phyloP scores from a whole-genome alignment of 352 stramenopile genomes.

The Phytopythium helicoides region DNA sequence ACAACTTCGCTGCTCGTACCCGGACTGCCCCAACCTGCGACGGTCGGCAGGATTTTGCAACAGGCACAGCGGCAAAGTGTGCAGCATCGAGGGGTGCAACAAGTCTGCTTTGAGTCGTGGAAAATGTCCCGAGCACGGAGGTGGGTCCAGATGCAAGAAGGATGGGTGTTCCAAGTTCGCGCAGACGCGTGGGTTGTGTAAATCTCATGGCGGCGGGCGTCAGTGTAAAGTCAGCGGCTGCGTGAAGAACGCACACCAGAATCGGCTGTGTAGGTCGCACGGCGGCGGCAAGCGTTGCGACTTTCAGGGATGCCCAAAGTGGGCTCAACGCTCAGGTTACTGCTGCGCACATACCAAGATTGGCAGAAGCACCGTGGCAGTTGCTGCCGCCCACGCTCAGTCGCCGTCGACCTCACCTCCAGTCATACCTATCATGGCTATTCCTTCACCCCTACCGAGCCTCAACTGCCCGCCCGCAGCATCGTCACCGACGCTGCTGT shows the following conservation, averaged over 20 bases:
- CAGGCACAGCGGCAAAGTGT: slow-evolving; percentile 79
- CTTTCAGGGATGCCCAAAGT: slow-evolving; percentile 77
- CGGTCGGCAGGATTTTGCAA: slow-evolving; percentile 80
- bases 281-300: slow-evolving; percentile 82
- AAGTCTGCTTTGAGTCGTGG: slow-evolving; percentile 79
- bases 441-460: neutral
- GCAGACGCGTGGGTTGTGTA: slow-evolving; percentile 78
- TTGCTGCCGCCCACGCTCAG: neutral
- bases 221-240: slow-evolving; percentile 75
- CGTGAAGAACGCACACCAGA: slow-evolving; percentile 84
- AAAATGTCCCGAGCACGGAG: slow-evolving; percentile 84
- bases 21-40: slow-evolving; percentile 72
- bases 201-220: slow-evolving; percentile 78
- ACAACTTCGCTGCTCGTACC: slow-evolving; percentile 73
- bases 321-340: slow-evolving; percentile 80
- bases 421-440: slow-evolving; percentile 4
- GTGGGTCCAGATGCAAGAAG: slow-evolving; percentile 80
- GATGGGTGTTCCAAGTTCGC: slow-evolving; percentile 85
- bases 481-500: slow-evolving; percentile 57
- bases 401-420: neutral
- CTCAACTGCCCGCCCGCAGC: slow-evolving; percentile 1
- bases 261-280: slow-evolving; percentile 78
- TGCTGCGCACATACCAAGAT: slow-evolving; percentile 84
- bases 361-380: slow-evolving; percentile 12
- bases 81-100: slow-evolving; percentile 59